Conservation (phyloP, 371 early-diverging fungal genomes). For the Circinella minor region DNA sequence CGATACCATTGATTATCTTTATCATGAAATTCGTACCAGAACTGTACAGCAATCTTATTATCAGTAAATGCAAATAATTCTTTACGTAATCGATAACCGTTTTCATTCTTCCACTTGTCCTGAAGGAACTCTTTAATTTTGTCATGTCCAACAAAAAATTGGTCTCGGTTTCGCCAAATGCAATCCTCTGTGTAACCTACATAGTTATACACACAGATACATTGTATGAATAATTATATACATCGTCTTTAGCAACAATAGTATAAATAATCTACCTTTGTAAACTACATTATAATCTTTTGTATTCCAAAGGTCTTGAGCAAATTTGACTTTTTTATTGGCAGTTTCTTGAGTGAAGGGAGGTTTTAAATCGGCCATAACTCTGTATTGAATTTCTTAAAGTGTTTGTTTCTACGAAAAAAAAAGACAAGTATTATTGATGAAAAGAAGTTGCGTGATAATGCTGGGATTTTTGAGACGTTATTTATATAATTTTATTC, state of each 20-base stretch:
- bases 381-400: too few relatives aligned
- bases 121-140: conserved; percentile 31
- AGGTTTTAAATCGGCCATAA: conserved; percentile 20
- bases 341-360: conserved; percentile 40
- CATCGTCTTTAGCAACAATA: too few relatives aligned
- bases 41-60: conserved; percentile 50
- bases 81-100: conserved; percentile 41
- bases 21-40: conserved; percentile 49
- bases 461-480: too few relatives aligned
- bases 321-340: conserved; percentile 33
- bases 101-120: conserved; percentile 41
- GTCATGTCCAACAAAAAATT: conserved; percentile 37
- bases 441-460: too few relatives aligned
- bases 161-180: conserved; percentile 47
- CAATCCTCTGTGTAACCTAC: conserved; percentile 40
- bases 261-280: conserved; percentile 2
- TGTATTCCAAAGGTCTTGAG: conserved; percentile 48
- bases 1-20: conserved; percentile 27
- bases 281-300: conserved; percentile 30
- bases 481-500: too few relatives aligned
- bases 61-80: conserved; percentile 44
- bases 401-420: too few relatives aligned
- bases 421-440: too few relatives aligned
- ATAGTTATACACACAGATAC: too few relatives aligned
- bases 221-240: too few relatives aligned